Evolutionary conservation across 768 basidiomycete genomes (phyloP).

Genomic region (Hygrocybe coccinea): DNA sequence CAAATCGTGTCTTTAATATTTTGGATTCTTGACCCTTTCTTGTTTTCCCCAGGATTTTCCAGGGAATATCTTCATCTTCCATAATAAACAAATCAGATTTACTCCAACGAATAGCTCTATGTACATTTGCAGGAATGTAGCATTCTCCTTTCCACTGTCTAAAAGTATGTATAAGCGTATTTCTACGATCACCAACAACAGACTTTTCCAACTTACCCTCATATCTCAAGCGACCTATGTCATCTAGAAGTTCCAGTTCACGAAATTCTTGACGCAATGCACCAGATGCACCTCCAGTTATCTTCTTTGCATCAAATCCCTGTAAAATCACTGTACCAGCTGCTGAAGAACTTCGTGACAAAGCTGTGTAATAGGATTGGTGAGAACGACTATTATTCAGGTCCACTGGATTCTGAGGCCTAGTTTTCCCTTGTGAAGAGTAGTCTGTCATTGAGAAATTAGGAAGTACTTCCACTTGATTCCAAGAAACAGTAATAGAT

Average conservation of each 20-base stretch:
- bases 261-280: conserved; percentile 31
- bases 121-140: conserved; percentile 19
- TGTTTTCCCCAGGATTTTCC: conserved; percentile 2
- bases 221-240: conserved; percentile 27
- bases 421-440: conserved; percentile 31
- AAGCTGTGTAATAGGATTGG: conserved; percentile 28
- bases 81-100: conserved; percentile 13
- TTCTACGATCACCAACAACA: conserved; percentile 16
- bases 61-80: not conserved
- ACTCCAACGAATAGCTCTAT: conserved; percentile 17
- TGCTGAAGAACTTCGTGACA: conserved; percentile 23
- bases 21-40: conserved; percentile 1
- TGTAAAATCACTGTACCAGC: conserved; percentile 26
- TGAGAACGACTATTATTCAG: conserved; percentile 19
- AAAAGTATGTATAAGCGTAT: conserved; percentile 20
- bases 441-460: conserved; percentile 30
- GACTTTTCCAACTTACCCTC: conserved; percentile 11
- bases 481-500: conserved; percentile 11
- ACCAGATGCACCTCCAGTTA: conserved; percentile 16
- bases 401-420: conserved; percentile 24
- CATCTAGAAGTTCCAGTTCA: conserved; percentile 33
- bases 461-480: conserved; percentile 19
- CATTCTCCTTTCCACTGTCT: conserved; percentile 14
- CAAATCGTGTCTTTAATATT: not conserved
- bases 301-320: conserved; percentile 19